Percentiles rank a stretch among this genome's conserved stretches.
These are phyloP conservation scores for Microcyclospora tardicrescens DNA, from an alignment of 2,329 filamentous ascomycete species.

Conservation along the genomic window DNA sequence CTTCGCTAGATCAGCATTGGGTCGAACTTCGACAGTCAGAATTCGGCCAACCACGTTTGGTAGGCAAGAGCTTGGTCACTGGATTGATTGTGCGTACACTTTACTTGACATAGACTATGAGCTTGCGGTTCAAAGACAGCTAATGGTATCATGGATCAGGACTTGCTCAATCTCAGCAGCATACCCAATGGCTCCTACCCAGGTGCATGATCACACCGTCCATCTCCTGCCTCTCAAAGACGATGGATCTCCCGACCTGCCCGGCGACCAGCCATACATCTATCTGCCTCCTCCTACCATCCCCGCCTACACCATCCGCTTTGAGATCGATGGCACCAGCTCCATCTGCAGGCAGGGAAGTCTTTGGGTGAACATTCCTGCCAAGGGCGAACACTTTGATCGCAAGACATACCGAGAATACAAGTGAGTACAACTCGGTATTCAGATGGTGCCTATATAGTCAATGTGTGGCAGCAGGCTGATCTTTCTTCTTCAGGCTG, in stretches of 20 bases:
- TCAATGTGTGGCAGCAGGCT: neutral
- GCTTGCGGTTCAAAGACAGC: neutral
- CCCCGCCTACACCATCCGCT: conserved; percentile 65
- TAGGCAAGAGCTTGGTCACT: neutral
- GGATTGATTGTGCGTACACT: neutral
- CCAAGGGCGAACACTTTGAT: conserved; percentile 59
- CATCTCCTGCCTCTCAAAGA: conserved; percentile 87
- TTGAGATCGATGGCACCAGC: conserved; percentile 86
- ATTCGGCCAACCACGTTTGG: too few relatives aligned
- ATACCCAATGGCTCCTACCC: conserved; percentile 24
- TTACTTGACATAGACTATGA: neutral
- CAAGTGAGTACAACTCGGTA: conserved; percentile 48
- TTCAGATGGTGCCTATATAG: neutral
- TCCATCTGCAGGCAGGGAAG: conserved; percentile 91
- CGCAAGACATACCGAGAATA: conserved; percentile 73
- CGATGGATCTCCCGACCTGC: conserved; percentile 78
- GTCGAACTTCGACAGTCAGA: neutral
- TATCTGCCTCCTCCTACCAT: conserved; percentile 69
- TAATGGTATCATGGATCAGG: too few relatives aligned
- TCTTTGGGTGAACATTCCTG: conserved; percentile 91
- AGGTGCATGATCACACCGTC: conserved; percentile 35
- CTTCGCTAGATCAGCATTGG: neutral
- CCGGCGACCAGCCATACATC: conserved; percentile 63
- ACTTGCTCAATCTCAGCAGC: neutral
- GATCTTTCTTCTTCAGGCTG: conserved; percentile 43